These are phyloP conservation scores for Saussurea involucrata DNA, from an alignment of 129 eudicot species.

Conservation along the genomic window DNA sequence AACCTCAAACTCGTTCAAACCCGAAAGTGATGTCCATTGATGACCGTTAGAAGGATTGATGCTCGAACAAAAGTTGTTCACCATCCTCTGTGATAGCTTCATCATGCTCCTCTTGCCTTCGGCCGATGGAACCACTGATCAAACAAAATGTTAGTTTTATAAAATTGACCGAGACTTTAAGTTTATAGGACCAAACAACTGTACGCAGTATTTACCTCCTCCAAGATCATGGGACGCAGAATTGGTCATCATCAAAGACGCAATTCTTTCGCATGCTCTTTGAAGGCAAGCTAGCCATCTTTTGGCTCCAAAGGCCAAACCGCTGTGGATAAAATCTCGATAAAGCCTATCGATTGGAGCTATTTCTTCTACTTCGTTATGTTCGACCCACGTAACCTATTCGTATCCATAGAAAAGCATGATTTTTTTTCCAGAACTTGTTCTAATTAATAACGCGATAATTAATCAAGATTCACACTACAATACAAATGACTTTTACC, in stretches of 20 bases:
- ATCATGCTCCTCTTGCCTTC: conserved; percentile 69
- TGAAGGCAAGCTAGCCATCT: conserved; percentile 64
- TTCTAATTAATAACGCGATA: background rate
- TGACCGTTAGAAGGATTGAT: conserved; percentile 40
- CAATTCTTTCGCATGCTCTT: conserved; percentile 48
- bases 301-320: conserved; percentile 57
- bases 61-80: conserved; percentile 54
- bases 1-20: conserved; percentile 44
- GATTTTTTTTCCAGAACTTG: background rate
- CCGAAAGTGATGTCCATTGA: conserved; percentile 43
- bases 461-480: background rate
- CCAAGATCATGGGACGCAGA: conserved; percentile 46
- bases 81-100: conserved; percentile 65
- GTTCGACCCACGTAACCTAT: conserved; percentile 75
- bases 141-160: background rate
- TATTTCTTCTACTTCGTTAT: conserved; percentile 49
- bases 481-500: too few relatives aligned
- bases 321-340: conserved; percentile 40
- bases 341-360: conserved; percentile 39
- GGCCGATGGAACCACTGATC: conserved; percentile 40
- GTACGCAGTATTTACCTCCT: conserved; percentile 34
- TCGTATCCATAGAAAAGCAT: background rate
- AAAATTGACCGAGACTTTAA: background rate
- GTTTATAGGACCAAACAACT: background rate
- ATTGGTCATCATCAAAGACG: conserved; percentile 29